phyloP scores from a whole-genome alignment of 1,139 yeast species.

The Pichia sp. region DNA sequence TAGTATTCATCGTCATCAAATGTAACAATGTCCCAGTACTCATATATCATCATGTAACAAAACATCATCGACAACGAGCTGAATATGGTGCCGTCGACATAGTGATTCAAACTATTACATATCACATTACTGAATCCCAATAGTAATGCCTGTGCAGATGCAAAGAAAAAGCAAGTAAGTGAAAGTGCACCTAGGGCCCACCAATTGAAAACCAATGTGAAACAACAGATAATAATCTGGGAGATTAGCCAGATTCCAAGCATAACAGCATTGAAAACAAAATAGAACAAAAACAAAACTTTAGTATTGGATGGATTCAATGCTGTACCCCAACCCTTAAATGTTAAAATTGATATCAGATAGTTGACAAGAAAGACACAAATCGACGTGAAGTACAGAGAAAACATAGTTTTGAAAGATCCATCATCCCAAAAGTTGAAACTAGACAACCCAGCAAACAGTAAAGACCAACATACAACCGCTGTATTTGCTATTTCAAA shows the following conservation, averaged over 20 bases:
- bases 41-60: constrained; percentile 88
- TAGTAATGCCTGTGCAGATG: constrained; percentile 68
- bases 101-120: constrained; percentile 71
- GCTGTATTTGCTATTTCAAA: constrained; percentile 70
- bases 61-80: constrained; percentile 75
- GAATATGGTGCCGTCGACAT: constrained; percentile 83
- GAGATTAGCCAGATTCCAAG: constrained; percentile 56
- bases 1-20: constrained; percentile 91
- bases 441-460: constrained; percentile 71
- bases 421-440: constrained; percentile 96
- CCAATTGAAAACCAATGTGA: constrained; percentile 55
- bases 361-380: constrained; percentile 58
- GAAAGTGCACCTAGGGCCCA: constrained; percentile 86
- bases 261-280: constrained; percentile 62
- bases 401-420: constrained; percentile 54
- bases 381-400: constrained; percentile 42
- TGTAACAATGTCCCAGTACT: constrained; percentile 96
- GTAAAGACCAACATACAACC: constrained; percentile 59
- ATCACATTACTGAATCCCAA: constrained; percentile 61
- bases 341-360: constrained; percentile 61
- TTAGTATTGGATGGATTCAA: constrained; percentile 41
- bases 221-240: constrained; percentile 62
- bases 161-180: constrained; percentile 65
- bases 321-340: constrained; percentile 53
- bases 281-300: constrained; percentile 62